Evolutionary conservation across 179 eudicot species (phyloP), one percentile per base, ranked within the genome.

Genomic region (Silene coronaria): DNA sequence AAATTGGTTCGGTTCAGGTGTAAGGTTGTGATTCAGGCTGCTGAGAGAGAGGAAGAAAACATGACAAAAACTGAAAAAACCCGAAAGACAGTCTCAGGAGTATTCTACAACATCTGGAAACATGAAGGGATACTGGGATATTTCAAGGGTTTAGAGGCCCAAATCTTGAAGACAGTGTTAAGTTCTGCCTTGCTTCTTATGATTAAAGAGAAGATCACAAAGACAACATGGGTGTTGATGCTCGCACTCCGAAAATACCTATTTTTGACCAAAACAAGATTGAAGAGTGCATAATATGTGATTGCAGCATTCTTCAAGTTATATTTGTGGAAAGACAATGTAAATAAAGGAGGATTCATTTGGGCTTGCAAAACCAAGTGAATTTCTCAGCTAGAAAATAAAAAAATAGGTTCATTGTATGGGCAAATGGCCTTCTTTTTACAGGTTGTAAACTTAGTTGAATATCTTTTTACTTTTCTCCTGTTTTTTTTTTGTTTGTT

Each of bases 1-100:
- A 48, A 48, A 48, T 48, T 16, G 17, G 55, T 55, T 36, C 1
- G 42, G 74, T 28, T 63, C 87, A 92, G 97, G 91, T 90, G 96
- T 80, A 92, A 92, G 83, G 89, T 89, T 32, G 92, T 92, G 85
- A 84, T 92, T 75, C 97, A 92, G 81, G 97, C 96, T 80, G 91
- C 92, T 12, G 92, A 91, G 13, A 28, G 79, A 11, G 78, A 84
- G 74, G 90, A 84, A 28, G 88, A 80, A 36, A 81, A 75, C 24
- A 32, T 62, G 34, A 70, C 76, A 46, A 67, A 82, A 75, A 62
- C 80, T 32, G 71, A 64, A 21, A 87, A 79, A 76, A 27, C 87
- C 46, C 82, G 81, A 3, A 90, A 90, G 83, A 92, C 93, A 2
- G 21, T 92, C 6, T 72, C 85, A 1, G 80, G 91, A 74, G 89